Evolutionary conservation across 1,284 basidiomycete species (phyloP).

Genomic region (Blastosporella zonata): DNA sequence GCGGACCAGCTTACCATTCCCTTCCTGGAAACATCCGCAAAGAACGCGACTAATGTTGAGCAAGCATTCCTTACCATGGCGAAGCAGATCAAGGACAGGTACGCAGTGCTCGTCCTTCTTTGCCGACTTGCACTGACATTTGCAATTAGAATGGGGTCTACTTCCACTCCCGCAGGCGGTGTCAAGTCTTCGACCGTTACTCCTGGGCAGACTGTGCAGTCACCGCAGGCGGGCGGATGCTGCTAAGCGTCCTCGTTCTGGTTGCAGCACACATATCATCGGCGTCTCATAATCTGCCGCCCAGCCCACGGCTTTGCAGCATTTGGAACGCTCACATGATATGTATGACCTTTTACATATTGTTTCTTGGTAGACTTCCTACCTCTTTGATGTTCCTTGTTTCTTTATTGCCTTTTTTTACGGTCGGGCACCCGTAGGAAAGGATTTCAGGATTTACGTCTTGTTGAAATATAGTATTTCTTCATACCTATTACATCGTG

Average conservation of each 20-base stretch:
- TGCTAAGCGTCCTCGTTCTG: conserved; percentile 43
- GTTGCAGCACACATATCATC: conserved; percentile 6
- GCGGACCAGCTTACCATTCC: conserved; percentile 94
- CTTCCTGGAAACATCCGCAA: conserved; percentile 99
- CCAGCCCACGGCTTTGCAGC: conserved; percentile 14
- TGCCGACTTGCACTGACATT: neutral
- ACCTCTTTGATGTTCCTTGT: conserved; percentile 17
- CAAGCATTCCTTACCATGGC: conserved; percentile 99
- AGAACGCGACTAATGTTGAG: conserved; percentile 98
- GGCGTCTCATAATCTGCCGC: conserved; percentile 15
- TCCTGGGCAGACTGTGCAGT: conserved; percentile 75
- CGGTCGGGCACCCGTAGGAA: conserved; percentile 17
- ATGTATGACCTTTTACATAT: conserved; percentile 24
- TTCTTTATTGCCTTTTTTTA: conserved; percentile 14
- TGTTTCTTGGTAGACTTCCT: conserved; percentile 23
- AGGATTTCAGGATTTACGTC: conserved; percentile 19
- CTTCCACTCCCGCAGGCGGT: conserved; percentile 64
- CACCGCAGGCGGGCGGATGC: conserved; percentile 72
- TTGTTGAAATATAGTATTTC: conserved; percentile 25
- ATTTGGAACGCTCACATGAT: conserved; percentile 19
- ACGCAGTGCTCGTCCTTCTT: conserved; percentile 21
- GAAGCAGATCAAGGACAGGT: conserved; percentile 98
- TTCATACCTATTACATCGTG: conserved; percentile 15
- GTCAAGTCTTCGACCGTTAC: conserved; percentile 69
- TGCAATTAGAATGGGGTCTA: conserved; percentile 68